Evolutionary conservation across 495 filamentous ascomycete genomes (phyloP).

Genomic region (Trichocladium uniseriatum): DNA sequence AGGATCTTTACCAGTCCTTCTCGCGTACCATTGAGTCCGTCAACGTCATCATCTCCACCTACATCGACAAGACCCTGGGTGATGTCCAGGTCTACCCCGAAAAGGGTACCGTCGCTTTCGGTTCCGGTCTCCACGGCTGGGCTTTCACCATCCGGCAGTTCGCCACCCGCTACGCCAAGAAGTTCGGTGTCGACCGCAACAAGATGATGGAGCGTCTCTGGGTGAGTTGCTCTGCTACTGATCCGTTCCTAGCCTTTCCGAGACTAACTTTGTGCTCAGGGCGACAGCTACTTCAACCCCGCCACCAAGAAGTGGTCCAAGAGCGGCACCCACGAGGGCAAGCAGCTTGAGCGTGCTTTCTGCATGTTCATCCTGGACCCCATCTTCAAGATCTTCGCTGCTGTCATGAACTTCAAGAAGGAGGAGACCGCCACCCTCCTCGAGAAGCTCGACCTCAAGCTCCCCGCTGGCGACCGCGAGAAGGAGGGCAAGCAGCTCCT

Average conservation of each 20-base stretch:
- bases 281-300: conserved; percentile 99
- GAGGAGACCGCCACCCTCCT: conserved; percentile 78
- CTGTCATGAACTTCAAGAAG: conserved; percentile 97
- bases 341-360: conserved; percentile 94
- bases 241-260: neutral
- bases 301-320: conserved; percentile 99
- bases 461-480: conserved; percentile 74
- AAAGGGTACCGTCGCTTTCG: conserved; percentile 94
- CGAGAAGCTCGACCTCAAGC: conserved; percentile 88
- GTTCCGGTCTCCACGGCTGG: conserved; percentile 99
- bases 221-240: conserved; percentile 43
- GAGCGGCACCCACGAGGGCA: conserved; percentile 66
- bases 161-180: conserved; percentile 93
- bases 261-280: conserved; percentile 36
- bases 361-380: conserved; percentile 97
- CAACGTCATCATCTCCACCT: conserved; percentile 98
- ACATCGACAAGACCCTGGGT: conserved; percentile 93
- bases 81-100: conserved; percentile 97
- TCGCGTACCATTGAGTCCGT: conserved; percentile 98
- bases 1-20: conserved; percentile 99
- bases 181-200: conserved; percentile 97
- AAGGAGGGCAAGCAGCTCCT: conserved; percentile 94
- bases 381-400: conserved; percentile 96
- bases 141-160: conserved; percentile 99
- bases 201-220: conserved; percentile 99